These are phyloP conservation scores for Saccharomyces hybrid DNA, from an alignment of 1,139 yeast genomes.

Conservation along the genomic window DNA sequence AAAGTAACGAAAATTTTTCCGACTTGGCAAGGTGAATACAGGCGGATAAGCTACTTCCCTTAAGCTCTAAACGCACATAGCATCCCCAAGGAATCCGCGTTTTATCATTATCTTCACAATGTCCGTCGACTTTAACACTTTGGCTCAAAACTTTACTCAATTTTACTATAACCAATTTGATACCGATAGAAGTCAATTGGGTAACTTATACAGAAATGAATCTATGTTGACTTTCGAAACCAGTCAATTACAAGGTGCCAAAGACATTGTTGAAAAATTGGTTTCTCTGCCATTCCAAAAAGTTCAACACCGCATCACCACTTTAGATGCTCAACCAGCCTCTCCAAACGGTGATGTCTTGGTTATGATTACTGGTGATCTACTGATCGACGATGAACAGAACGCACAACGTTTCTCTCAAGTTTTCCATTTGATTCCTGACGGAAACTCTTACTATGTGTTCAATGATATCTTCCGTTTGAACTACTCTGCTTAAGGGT, in stretches of 20 bases:
- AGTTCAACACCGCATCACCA: conserved; percentile 86
- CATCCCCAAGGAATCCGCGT: background rate
- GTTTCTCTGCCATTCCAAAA: conserved; percentile 81
- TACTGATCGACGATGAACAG: conserved; percentile 82
- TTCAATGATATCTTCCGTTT: conserved; percentile 95
- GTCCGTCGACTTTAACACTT: conserved; percentile 63
- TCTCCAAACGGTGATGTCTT: conserved; percentile 88
- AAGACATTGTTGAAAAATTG: conserved; percentile 84
- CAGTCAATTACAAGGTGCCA: conserved; percentile 89
- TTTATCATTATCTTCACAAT: conserved; percentile 7
- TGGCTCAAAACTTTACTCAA: conserved; percentile 71
- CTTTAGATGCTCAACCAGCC: conserved; percentile 97
- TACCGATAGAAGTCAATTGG: conserved; percentile 83
- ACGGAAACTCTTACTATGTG: conserved; percentile 82
- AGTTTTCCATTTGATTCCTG: conserved; percentile 94
- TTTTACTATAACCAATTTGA: conserved; percentile 96
- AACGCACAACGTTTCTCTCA: conserved; percentile 95
- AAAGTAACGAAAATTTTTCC: background rate
- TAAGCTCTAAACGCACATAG: background rate
- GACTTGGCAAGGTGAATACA: background rate
- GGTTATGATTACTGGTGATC: conserved; percentile 96
- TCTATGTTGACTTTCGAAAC: conserved; percentile 97
- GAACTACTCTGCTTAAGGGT: conserved; percentile 47
- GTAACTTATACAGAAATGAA: conserved; percentile 89
- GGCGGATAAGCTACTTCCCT: background rate